Evolutionary conservation across 352 stramenopile species (phyloP).

Genomic region (Pythium aristosporum): DNA sequence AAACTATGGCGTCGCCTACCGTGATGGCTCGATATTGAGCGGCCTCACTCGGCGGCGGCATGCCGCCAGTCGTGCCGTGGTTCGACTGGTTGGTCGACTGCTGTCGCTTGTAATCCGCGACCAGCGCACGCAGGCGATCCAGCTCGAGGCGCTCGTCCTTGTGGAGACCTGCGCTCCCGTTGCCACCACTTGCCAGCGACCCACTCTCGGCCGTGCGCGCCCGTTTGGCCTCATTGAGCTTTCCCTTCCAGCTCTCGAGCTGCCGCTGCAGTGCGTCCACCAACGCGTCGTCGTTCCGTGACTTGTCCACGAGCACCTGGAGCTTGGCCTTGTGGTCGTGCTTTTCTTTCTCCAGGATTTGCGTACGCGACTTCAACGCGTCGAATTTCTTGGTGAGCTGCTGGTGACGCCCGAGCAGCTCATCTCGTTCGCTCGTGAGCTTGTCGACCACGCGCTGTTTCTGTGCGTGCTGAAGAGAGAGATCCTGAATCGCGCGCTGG

Average conservation of each 20-base stretch:
- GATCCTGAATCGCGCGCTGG: slow-evolving; percentile 58
- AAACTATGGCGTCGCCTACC: slow-evolving; percentile 29
- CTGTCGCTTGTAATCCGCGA: slow-evolving; percentile 38
- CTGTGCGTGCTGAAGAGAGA: slow-evolving; percentile 52
- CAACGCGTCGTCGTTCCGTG: slow-evolving; percentile 72
- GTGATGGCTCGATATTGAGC: slow-evolving; percentile 53
- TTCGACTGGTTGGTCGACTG: not conserved
- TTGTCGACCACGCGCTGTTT: slow-evolving; percentile 65
- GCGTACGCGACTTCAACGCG: slow-evolving; percentile 54
- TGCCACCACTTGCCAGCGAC: slow-evolving; percentile 13
- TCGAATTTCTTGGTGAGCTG: slow-evolving; percentile 64
- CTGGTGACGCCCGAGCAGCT: slow-evolving; percentile 55
- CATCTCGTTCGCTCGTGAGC: slow-evolving; percentile 51
- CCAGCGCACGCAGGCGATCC: slow-evolving; percentile 41
- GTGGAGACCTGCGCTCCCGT: not conserved
- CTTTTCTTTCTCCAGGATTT: slow-evolving; percentile 78
- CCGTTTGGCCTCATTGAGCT: slow-evolving; percentile 52
- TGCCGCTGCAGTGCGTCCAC: slow-evolving; percentile 76
- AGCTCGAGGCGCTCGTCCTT: slow-evolving; percentile 51
- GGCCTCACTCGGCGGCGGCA: slow-evolving; percentile 46
- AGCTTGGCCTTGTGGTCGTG: slow-evolving; percentile 63
- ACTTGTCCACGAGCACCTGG: slow-evolving; percentile 77
- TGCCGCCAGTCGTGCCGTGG: slow-evolving; percentile 16
- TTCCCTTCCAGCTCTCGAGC: slow-evolving; percentile 61
- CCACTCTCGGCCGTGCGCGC: slow-evolving; percentile 60